Percentiles rank a stretch among this genome's conserved stretches.
Evolutionary conservation across 805 yeast genomes (phyloP).

Genomic region (Pichia pseudocactophila): DNA sequence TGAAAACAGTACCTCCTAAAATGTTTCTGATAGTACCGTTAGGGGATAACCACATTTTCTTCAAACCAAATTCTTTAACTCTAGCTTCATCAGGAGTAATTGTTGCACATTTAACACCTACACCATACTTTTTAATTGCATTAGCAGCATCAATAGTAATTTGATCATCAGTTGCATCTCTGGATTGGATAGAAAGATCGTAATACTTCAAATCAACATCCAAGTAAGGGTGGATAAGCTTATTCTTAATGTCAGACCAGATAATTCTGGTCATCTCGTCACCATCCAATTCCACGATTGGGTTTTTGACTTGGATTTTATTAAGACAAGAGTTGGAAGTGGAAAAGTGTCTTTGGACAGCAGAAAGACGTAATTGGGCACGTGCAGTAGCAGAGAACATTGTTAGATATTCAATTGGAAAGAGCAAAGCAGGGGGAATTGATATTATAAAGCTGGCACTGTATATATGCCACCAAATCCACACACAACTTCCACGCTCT

Average conservation of each 20-base stretch:
- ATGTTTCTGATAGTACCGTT: conserved; percentile 80
- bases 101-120: conserved; percentile 79
- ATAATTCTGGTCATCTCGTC: conserved; percentile 84
- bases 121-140: conserved; percentile 67
- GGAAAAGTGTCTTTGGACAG: conserved; percentile 19
- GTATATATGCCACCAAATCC: too few relatives aligned
- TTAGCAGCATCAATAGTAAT: conserved; percentile 73
- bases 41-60: conserved; percentile 81
- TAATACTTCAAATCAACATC: conserved; percentile 70
- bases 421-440: too few relatives aligned
- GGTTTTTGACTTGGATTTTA: conserved; percentile 62
- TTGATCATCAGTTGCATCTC: conserved; percentile 66
- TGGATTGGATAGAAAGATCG: conserved; percentile 57
- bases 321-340: conserved; percentile 23
- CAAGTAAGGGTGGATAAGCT: conserved; percentile 58
- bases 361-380: conserved; percentile 7
- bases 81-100: conserved; percentile 79
- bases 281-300: conserved; percentile 75
- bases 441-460: too few relatives aligned
- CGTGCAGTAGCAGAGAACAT: conserved; percentile 6
- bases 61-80: conserved; percentile 63
- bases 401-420: not conserved
- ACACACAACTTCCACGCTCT: too few relatives aligned
- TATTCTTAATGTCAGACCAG: conserved; percentile 66
- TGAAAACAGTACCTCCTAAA: conserved; percentile 73